These are phyloP conservation scores for Gaeumannomyces sp. DNA, from an alignment of 2,329 filamentous ascomycete species.

Conservation along the genomic window DNA sequence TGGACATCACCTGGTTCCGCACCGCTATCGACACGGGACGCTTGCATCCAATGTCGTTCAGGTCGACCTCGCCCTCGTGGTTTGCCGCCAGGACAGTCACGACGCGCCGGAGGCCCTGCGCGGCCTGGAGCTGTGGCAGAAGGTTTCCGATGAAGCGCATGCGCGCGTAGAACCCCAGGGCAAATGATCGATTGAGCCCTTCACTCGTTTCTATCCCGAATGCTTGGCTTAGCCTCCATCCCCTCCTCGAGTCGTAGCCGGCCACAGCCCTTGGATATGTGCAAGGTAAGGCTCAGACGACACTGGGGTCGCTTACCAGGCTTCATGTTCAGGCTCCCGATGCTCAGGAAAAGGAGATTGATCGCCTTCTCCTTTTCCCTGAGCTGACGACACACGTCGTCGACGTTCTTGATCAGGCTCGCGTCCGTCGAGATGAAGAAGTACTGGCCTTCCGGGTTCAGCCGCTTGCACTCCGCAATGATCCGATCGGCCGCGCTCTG, in stretches of 20 bases:
- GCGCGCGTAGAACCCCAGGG: slow-evolving; percentile 51
- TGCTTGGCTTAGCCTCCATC: neutral
- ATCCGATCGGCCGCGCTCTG: slow-evolving; percentile 33
- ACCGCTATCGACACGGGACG: slow-evolving; percentile 27
- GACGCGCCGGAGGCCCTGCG: slow-evolving; percentile 41
- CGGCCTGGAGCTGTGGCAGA: slow-evolving; percentile 45
- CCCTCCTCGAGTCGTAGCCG: neutral
- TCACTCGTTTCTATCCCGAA: slow-evolving; percentile 44
- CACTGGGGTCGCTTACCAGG: neutral
- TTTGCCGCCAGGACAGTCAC: slow-evolving; percentile 48
- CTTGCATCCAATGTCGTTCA: slow-evolving; percentile 31
- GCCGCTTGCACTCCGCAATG: slow-evolving; percentile 30
- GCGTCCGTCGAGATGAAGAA: slow-evolving; percentile 41
- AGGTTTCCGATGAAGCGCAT: slow-evolving; percentile 51
- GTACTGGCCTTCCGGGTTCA: slow-evolving; percentile 38
- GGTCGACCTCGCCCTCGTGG: slow-evolving; percentile 43
- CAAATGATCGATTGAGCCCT: slow-evolving; percentile 45
- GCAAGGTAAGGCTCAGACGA: neutral
- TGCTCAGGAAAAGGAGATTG: slow-evolving; percentile 21
- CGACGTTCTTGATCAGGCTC: slow-evolving; percentile 39
- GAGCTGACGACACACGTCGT: slow-evolving; percentile 44
- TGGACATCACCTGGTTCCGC: slow-evolving; percentile 39
- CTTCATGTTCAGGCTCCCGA: slow-evolving; percentile 9
- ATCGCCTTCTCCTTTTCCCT: slow-evolving; percentile 41
- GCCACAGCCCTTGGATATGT: no score